These are phyloP conservation scores for Umbelopsis vinacea DNA, from an alignment of 192 early-diverging fungal genomes.

Conservation along the genomic window DNA sequence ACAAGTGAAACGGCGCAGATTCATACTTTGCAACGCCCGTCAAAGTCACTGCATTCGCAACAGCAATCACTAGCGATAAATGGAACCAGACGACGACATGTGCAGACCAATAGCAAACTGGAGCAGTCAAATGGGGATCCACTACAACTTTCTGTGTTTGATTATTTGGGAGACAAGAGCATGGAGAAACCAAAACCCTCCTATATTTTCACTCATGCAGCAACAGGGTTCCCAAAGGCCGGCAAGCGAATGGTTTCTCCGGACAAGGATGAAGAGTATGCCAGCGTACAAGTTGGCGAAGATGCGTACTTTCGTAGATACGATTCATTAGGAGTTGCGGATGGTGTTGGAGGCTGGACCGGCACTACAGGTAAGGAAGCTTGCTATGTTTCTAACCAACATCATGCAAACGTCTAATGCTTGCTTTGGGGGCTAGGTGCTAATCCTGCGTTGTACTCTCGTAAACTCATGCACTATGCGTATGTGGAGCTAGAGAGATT, in stretches of 20 bases:
- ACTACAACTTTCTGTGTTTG: constrained; percentile 22
- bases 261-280: constrained; percentile 53
- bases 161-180: constrained; percentile 34
- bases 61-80: constrained; percentile 11
- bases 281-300: constrained; percentile 80
- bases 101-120: constrained; percentile 4
- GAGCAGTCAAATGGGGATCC: neutral
- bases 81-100: neutral
- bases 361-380: constrained; percentile 15
- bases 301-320: constrained; percentile 89
- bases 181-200: constrained; percentile 41
- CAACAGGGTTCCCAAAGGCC: constrained; percentile 55
- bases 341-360: constrained; percentile 94
- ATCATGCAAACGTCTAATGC: no score
- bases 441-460: constrained; percentile 89
- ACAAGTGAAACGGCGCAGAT: constrained; percentile 3
- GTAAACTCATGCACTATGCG: constrained; percentile 94
- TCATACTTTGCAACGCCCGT: neutral
- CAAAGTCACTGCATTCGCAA: neutral
- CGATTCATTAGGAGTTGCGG: constrained; percentile 90
- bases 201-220: constrained; percentile 51
- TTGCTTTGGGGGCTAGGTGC: constrained; percentile 62
- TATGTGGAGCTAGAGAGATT: constrained; percentile 81
- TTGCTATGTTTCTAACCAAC: neutral
- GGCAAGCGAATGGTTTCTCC: constrained; percentile 29